Base-by-base conservation (phyloP, 2,329 filamentous ascomycete genomes). In the Cladosporium sp. region DNA sequence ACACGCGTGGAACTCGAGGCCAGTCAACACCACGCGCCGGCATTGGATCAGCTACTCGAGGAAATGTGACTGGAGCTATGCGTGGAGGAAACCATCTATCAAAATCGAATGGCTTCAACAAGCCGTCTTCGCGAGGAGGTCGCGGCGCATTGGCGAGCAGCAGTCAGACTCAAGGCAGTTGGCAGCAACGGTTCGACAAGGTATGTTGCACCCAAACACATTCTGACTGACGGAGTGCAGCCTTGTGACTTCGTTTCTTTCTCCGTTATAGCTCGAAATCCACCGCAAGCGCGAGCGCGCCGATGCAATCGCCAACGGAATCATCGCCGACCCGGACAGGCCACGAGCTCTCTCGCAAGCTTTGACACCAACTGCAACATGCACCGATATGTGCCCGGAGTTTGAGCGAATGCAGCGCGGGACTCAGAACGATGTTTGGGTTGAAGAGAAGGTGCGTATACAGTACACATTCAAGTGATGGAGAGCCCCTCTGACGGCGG, bases 341-440 rank as follows among this genome's bases (percentile, higher is more conserved):
- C 85, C 85, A n/a, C 86, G 84, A 62, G 81, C 80, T 26, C 78
- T 89, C 65, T 81, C 82, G 32, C 82, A 88, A 67, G 86, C 87
- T 30, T 87, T 89, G 70, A 88, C 85, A 23, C 82, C 85, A 0
- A 82, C 86, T 5, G 87, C 86, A 59, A 86, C 83, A 59, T 89
- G 87, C 75, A 82, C 81, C 46, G 84, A 85, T 68, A 89, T 89
- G 86, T 89, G 87, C 72, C 84, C 87, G 2, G 85, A 88, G 68
- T 88, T 81, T 65, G 87, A 89, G 76, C 78, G 87, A 51, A 83
- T 88, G 51, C 83, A 88, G 69, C 82, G 87, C 46, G 86, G 88
- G 58, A 82, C 85, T 53, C 84, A 88, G 72, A 85, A 86, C 59
- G 86, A 88, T 76, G 83, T 88, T 28, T 86, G 86, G 76, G 80